phyloP scores from a whole-genome alignment of 495 filamentous ascomycete genomes.

The Venustampulla echinocandica region DNA sequence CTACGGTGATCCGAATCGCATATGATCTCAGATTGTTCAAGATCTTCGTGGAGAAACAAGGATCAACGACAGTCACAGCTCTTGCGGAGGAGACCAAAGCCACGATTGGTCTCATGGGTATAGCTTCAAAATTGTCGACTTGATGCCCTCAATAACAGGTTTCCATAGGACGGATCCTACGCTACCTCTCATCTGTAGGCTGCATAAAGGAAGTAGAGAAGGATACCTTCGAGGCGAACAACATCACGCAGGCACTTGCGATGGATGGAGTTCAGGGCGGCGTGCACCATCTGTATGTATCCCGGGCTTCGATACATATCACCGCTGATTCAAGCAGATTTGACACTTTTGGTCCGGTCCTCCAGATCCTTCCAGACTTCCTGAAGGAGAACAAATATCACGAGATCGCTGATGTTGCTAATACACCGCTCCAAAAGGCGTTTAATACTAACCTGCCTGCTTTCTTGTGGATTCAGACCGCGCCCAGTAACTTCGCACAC shows the following conservation, averaged over 20 bases:
- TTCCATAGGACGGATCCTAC: slow-evolving; percentile 33
- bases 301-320: neutral
- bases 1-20: neutral
- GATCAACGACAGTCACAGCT: neutral
- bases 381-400: slow-evolving; percentile 33
- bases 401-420: slow-evolving; percentile 26
- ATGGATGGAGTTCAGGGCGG: slow-evolving; percentile 24
- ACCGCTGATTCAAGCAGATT: slow-evolving; percentile 23
- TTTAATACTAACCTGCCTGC: slow-evolving; percentile 31
- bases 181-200: slow-evolving; percentile 34
- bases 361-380: slow-evolving; percentile 31
- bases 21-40: neutral
- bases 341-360: slow-evolving; percentile 22
- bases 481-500: slow-evolving; percentile 29
- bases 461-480: slow-evolving; percentile 33
- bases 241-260: slow-evolving; percentile 27
- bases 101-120: neutral
- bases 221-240: slow-evolving; percentile 29
- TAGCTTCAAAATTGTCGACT: neutral
- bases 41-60: neutral
- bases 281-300: slow-evolving; percentile 27
- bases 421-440: slow-evolving; percentile 34
- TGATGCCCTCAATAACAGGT: neutral
- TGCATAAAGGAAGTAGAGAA: slow-evolving; percentile 29
- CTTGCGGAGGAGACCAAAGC: neutral